phyloP scores from a whole-genome alignment of 768 basidiomycete genomes.

The Lactifluus piperatus region DNA sequence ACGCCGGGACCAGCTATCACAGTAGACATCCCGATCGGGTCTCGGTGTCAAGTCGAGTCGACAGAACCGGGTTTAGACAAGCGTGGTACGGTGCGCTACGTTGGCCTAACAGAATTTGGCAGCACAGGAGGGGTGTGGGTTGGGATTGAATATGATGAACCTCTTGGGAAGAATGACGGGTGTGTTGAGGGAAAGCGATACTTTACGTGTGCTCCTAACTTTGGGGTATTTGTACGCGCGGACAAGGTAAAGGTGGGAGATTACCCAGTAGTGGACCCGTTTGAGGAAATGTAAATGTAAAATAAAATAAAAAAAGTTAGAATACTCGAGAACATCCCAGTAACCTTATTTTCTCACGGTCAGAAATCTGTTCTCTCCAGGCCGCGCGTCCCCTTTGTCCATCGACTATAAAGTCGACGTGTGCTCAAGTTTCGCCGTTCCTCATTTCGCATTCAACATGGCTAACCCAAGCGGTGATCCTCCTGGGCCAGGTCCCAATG shows the following conservation, averaged over 20 bases:
- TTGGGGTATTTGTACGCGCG: constrained; percentile 81
- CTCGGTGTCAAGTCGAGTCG: constrained; percentile 79
- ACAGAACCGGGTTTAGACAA: constrained; percentile 59
- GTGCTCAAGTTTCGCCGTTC: neutral
- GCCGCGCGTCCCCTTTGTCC: constrained; percentile 19
- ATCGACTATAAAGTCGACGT: constrained; percentile 8
- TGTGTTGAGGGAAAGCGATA: constrained; percentile 85
- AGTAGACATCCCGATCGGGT: constrained; percentile 52
- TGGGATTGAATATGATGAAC: constrained; percentile 92
- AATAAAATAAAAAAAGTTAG: neutral
- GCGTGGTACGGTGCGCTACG: constrained; percentile 79
- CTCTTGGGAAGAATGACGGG: constrained; percentile 92
- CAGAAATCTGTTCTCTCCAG: neutral
- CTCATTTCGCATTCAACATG: constrained; percentile 29
- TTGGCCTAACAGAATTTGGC: constrained; percentile 72
- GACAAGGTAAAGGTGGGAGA: constrained; percentile 79
- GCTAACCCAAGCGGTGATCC: constrained; percentile 81
- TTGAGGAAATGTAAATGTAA: constrained; percentile 71
- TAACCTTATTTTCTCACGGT: constrained; percentile 10
- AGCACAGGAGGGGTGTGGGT: constrained; percentile 67
- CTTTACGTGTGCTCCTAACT: constrained; percentile 67
- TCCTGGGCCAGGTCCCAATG: constrained; percentile 79
- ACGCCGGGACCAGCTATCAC: constrained; percentile 24
- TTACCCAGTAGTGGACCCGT: constrained; percentile 75
- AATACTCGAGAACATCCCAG: constrained; percentile 11